Evolutionary conservation across 768 basidiomycete species (phyloP).

Genomic region (Cytidiella melzeri): DNA sequence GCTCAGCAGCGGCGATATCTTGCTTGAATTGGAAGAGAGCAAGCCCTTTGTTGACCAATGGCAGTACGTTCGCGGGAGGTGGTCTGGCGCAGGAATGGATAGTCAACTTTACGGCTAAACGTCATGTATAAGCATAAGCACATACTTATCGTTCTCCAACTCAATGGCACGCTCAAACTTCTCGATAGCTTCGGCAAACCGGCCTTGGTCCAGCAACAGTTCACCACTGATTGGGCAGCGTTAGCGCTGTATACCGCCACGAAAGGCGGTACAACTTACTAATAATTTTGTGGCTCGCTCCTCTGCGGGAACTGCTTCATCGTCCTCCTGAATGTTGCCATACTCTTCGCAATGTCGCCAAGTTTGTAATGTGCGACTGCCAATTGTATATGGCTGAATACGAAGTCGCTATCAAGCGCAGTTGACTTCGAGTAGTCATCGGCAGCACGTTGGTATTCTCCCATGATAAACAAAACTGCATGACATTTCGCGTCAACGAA

Average conservation of each 20-base stretch:
- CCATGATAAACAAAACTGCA: constrained; percentile 90
- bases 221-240: constrained; percentile 60
- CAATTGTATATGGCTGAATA: constrained; percentile 95
- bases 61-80: constrained; percentile 75
- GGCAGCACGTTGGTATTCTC: constrained; percentile 79
- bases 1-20: constrained; percentile 76
- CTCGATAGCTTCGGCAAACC: constrained; percentile 82
- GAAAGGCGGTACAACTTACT: constrained; percentile 44
- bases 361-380: constrained; percentile 97
- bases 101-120: too few species aligned
- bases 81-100: constrained; percentile 15
- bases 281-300: constrained; percentile 92
- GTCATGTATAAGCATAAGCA: constrained; percentile 33
- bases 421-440: constrained; percentile 89
- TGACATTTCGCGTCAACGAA: not conserved
- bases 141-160: constrained; percentile 66
- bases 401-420: constrained; percentile 80
- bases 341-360: constrained; percentile 68
- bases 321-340: constrained; percentile 86
- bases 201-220: constrained; percentile 84
- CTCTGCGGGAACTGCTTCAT: constrained; percentile 79
- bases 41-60: constrained; percentile 96
- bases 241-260: too few species aligned
- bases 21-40: constrained; percentile 95
- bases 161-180: constrained; percentile 92